phyloP scores from a whole-genome alignment of 768 basidiomycete species.

The Trametes cubensis region DNA sequence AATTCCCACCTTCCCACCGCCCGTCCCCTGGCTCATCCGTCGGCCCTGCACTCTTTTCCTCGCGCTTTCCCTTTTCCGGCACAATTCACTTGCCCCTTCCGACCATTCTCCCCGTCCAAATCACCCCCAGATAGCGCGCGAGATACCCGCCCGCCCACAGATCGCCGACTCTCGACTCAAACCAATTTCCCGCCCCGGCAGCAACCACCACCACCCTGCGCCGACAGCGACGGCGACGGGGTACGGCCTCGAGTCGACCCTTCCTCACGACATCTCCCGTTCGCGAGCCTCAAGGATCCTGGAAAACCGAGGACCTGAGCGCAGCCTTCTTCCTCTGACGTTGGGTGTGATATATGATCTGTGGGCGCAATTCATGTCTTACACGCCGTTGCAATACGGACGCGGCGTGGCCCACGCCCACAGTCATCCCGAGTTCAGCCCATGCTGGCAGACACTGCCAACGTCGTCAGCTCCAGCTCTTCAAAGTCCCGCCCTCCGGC shows the following conservation, averaged over 20 bases:
- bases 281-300: neutral
- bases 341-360: conserved; percentile 22
- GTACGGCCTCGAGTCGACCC: neutral
- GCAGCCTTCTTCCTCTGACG: conserved; percentile 12
- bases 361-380: conserved; percentile 13
- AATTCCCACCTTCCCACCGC: conserved; percentile 15
- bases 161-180: conserved; percentile 25
- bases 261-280: neutral
- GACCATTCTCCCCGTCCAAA: conserved; percentile 11
- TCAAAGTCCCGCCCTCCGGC: too few species aligned
- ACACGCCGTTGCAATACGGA: conserved; percentile 19
- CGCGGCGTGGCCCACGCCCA: conserved; percentile 17
- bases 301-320: neutral
- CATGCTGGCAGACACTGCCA: conserved; percentile 6
- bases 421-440: conserved; percentile 10
- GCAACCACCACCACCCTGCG: conserved; percentile 15
- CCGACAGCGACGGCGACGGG: conserved; percentile 21
- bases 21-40: conserved; percentile 7
- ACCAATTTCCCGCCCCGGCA: conserved; percentile 23
- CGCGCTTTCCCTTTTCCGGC: conserved; percentile 9
- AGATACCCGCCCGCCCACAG: conserved; percentile 19
- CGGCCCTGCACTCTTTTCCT: conserved; percentile 10
- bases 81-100: conserved; percentile 4
- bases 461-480: neutral
- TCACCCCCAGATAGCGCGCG: conserved; percentile 1